Evolutionary conservation across 805 yeast species (phyloP).

Genomic region (Sungouiella thailandica): DNA sequence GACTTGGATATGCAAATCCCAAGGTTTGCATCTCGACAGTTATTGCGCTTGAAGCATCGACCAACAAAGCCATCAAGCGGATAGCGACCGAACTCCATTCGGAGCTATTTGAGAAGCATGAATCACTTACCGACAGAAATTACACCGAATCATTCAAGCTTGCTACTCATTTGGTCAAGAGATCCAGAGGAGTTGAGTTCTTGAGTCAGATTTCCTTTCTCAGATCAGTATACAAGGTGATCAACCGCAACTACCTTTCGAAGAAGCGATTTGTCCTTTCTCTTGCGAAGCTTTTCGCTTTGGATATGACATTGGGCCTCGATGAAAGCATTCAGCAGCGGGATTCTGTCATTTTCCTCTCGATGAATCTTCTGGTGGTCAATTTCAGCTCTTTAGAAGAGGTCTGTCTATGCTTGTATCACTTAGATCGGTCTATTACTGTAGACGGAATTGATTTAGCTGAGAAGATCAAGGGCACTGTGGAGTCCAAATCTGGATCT

Average conservation of each 20-base stretch:
- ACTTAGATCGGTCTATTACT: conserved; percentile 39
- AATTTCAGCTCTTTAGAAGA: conserved; percentile 48
- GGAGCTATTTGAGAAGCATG: conserved; percentile 59
- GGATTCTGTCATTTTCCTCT: conserved; percentile 21
- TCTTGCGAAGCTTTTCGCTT: conserved; percentile 14
- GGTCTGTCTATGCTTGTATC: conserved; percentile 38
- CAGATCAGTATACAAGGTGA: conserved; percentile 35
- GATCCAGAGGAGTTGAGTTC: conserved; percentile 10
- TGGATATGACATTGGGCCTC: conserved; percentile 8
- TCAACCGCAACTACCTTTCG: conserved; percentile 34
- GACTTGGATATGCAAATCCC: conserved; percentile 73
- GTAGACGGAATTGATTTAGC: conserved; percentile 37
- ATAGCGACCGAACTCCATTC: conserved; percentile 51
- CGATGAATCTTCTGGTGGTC: conserved; percentile 33
- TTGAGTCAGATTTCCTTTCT: conserved; percentile 31
- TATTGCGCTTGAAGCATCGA: conserved; percentile 62
- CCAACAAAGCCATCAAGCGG: conserved; percentile 34
- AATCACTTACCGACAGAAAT: conserved; percentile 62
- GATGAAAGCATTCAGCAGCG: conserved; percentile 15
- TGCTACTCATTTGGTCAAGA: conserved; percentile 44
- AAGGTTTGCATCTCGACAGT: conserved; percentile 62
- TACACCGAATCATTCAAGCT: conserved; percentile 57
- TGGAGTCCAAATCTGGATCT: conserved; percentile 8
- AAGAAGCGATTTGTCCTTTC: conserved; percentile 38
- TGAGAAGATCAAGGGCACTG: conserved; percentile 15